Evolutionary conservation across 805 yeast genomes (phyloP).

Genomic region (Metschnikowia reukaufii): DNA sequence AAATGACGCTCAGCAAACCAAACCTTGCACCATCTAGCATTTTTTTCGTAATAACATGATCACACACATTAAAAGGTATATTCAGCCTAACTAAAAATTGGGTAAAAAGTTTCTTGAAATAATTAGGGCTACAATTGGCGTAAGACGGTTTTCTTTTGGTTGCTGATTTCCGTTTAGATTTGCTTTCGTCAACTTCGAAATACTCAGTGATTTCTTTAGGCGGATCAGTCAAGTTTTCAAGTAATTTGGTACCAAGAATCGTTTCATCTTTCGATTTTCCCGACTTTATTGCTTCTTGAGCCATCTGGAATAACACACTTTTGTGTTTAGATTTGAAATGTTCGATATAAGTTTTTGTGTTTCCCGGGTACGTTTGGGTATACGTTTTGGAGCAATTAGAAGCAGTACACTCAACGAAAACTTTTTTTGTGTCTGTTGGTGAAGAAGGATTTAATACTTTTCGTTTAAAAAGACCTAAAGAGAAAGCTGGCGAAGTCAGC

Average conservation of each 20-base stretch:
- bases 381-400: not conserved
- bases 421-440: not conserved
- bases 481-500: conserved; percentile 4
- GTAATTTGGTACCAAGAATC: conserved; percentile 5
- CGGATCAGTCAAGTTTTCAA: not conserved
- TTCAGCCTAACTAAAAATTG: conserved; percentile 1
- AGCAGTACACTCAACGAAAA: not conserved
- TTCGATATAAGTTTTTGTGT: conserved; percentile 1
- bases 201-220: conserved; percentile 6
- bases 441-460: not conserved
- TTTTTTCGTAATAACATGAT: conserved; percentile 3
- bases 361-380: conserved; percentile 4
- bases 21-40: conserved; percentile 9
- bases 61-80: conserved; percentile 8
- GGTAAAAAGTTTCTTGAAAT: conserved; percentile 5
- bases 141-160: conserved; percentile 1
- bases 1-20: conserved; percentile 8
- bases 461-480: conserved; percentile 2
- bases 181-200: conserved; percentile 3
- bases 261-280: conserved; percentile 6
- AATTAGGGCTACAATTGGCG: conserved; percentile 5
- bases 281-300: conserved; percentile 1
- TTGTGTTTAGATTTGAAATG: conserved; percentile 4
- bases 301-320: not conserved
- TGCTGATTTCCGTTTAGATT: not conserved